phyloP scores from a whole-genome alignment of 768 basidiomycete genomes.

The Psilocybe cyanescens region DNA sequence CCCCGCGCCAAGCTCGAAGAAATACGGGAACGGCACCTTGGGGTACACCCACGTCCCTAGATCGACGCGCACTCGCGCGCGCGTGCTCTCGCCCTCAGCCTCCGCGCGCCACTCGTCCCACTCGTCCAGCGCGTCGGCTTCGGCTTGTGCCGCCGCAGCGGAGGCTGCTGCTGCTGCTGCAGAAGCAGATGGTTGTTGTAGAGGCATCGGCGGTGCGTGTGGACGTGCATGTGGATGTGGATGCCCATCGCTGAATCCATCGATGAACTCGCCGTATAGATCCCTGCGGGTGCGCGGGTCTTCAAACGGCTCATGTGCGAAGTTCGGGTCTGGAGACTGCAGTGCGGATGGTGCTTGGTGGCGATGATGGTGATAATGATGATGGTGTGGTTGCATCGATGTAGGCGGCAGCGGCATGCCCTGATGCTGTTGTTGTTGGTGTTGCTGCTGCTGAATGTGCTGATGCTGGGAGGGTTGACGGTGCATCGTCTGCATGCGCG shows the following conservation, averaged over 20 bases:
- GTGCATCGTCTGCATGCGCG: neutral
- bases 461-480: neutral
- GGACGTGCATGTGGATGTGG: neutral
- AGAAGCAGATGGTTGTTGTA: neutral
- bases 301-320: too few relatives aligned
- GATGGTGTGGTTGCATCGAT: neutral
- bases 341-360: too few relatives aligned
- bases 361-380: too few relatives aligned
- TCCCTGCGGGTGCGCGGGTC: too few relatives aligned
- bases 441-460: slow-evolving; percentile 15
- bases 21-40: slow-evolving; percentile 60
- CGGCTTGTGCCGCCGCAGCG: slow-evolving; percentile 6
- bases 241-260: neutral
- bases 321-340: too few relatives aligned
- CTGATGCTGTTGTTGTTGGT: slow-evolving; percentile 8
- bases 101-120: slow-evolving; percentile 23
- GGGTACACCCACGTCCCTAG: slow-evolving; percentile 66
- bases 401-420: neutral
- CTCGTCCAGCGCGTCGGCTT: slow-evolving; percentile 11
- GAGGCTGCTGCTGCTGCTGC: slow-evolving; percentile 10
- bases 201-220: neutral
- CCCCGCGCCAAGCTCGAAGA: slow-evolving; percentile 41
- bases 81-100: slow-evolving; percentile 28
- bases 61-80: slow-evolving; percentile 37
- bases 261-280: too few relatives aligned